phyloP scores from a whole-genome alignment of 768 basidiomycete genomes.

The Ramaria rubella region DNA sequence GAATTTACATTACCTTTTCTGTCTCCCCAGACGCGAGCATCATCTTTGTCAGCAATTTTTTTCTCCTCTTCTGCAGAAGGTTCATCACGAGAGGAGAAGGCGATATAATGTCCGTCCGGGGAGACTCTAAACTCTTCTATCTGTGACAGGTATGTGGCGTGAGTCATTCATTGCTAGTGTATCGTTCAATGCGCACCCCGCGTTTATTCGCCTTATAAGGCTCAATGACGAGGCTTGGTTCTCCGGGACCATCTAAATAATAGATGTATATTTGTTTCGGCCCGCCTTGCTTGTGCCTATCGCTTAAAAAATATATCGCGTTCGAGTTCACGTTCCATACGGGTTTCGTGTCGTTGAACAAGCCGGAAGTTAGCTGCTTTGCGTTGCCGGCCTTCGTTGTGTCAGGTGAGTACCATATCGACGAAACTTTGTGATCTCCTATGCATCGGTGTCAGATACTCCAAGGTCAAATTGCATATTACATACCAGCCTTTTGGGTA shows the following conservation, averaged over 20 bases:
- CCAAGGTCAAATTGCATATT: neutral
- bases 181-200: neutral
- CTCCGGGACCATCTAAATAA: conserved; percentile 3
- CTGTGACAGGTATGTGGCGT: neutral
- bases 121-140: conserved; percentile 8
- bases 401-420: conserved; percentile 8
- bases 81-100: conserved; percentile 8
- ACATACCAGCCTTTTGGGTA: neutral
- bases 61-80: conserved; percentile 11
- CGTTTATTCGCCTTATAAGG: conserved; percentile 4
- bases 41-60: conserved; percentile 13
- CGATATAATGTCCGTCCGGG: conserved; percentile 14
- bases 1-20: neutral
- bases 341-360: conserved; percentile 5
- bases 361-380: conserved; percentile 10
- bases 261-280: conserved; percentile 3
- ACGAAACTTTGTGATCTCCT: neutral
- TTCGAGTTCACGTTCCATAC: conserved; percentile 4
- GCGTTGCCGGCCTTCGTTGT: conserved; percentile 7
- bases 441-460: neutral
- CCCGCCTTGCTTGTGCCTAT: conserved; percentile 7
- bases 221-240: conserved; percentile 4
- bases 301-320: conserved; percentile 10
- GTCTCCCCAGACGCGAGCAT: conserved; percentile 12
- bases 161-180: neutral